Evolutionary conservation across 2,329 filamentous ascomycete species (phyloP).

Genomic region (Lithohypha guttulata): DNA sequence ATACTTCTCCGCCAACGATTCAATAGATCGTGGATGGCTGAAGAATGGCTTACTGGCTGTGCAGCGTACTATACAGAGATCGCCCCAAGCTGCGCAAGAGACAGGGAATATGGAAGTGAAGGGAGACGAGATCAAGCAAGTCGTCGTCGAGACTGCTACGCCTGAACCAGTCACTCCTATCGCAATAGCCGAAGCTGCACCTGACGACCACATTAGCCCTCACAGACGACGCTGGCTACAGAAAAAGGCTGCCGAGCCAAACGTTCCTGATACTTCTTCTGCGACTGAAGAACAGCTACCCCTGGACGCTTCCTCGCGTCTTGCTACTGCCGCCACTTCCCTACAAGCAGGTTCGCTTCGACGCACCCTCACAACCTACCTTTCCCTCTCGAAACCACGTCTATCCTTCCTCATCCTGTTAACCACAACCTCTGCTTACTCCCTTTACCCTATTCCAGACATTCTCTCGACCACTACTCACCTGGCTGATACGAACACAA

Average conservation of each 20-base stretch:
- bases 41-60: conserved; percentile 19
- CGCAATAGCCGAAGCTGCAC: neutral
- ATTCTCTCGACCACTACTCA: conserved; percentile 63
- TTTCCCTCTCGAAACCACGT: conserved; percentile 90
- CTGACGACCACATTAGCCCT: conserved; percentile 12
- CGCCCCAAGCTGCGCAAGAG: conserved; percentile 7
- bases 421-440: conserved; percentile 81
- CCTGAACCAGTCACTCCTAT: neutral
- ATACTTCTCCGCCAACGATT: conserved; percentile 23
- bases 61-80: conserved; percentile 11
- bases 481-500: conserved; percentile 65
- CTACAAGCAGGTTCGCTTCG: conserved; percentile 45
- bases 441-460: conserved; percentile 82
- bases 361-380: conserved; percentile 65
- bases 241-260: conserved; percentile 10
- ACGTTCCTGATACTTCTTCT: conserved; percentile 11
- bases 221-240: conserved; percentile 16
- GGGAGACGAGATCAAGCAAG: neutral
- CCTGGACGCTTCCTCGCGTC: conserved; percentile 50
- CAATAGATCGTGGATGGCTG: conserved; percentile 22
- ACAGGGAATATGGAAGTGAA: conserved; percentile 5
- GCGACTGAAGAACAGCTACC: conserved; percentile 33
- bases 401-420: conserved; percentile 85
- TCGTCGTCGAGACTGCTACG: neutral
- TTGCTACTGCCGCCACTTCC: conserved; percentile 47